Conservation (phyloP, 1,284 basidiomycete genomes). For the Ustilago curta region DNA sequence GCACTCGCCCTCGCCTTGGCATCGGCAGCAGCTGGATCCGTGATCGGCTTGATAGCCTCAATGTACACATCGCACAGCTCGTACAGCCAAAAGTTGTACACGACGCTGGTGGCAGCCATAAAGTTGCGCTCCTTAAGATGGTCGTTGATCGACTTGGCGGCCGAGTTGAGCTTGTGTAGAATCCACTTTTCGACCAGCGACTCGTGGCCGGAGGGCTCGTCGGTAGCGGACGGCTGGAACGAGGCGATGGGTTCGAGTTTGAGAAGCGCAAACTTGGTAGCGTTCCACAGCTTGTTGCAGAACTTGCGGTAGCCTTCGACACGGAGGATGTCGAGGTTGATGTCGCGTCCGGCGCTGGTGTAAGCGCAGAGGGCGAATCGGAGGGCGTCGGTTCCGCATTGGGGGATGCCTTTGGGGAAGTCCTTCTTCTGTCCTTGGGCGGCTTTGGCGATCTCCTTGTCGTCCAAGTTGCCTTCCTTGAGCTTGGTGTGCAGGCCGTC, state of each 20-base stretch:
- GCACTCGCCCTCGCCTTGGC: constrained; percentile 82
- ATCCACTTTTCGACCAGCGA: constrained; percentile 96
- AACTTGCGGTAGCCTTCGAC: constrained; percentile 99
- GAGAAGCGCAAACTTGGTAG: constrained; percentile 87
- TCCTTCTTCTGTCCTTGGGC: constrained; percentile 97
- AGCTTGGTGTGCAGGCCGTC: constrained; percentile 89
- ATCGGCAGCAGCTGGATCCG: constrained; percentile 74
- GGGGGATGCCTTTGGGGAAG: constrained; percentile 98
- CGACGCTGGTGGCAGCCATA: constrained; percentile 85
- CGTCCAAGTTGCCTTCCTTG: constrained; percentile 90
- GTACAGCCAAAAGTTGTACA: constrained; percentile 97
- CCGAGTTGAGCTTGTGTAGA: constrained; percentile 89
- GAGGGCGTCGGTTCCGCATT: constrained; percentile 96
- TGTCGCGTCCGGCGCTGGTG: constrained; percentile 76
- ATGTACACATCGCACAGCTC: constrained; percentile 99
- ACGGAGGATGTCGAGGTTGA: constrained; percentile 83
- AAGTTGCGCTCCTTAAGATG: constrained; percentile 86
- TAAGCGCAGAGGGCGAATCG: constrained; percentile 96
- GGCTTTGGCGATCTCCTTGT: constrained; percentile 91
- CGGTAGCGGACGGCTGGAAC: constrained; percentile 56
- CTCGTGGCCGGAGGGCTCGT: constrained; percentile 86
- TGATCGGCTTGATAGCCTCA: constrained; percentile 90
- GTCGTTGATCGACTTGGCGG: constrained; percentile 81
- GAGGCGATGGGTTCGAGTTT: constrained; percentile 65
- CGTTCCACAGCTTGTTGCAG: constrained; percentile 99